Evolutionary conservation across 1,284 basidiomycete species (phyloP), one percentile per base, ranked within the genome.

Genomic region (Ganoderma multipileum): DNA sequence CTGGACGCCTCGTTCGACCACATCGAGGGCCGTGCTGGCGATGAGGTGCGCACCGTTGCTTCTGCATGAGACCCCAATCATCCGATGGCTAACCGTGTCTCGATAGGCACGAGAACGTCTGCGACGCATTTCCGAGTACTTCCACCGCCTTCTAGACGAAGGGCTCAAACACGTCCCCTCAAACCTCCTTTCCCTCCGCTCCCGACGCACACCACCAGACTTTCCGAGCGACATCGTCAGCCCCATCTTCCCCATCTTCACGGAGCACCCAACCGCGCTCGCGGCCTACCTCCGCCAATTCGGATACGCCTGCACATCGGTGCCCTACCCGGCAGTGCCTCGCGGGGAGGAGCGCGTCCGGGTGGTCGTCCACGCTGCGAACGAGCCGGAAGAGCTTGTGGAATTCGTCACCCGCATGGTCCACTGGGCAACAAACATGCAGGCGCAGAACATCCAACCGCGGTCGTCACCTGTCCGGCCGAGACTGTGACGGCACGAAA

Each of bases 211-310:
- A 26, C 69, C 71, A 0, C 38, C 16, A 5, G 73, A 70, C 55
- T 68, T 68, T 42, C 68, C 71, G 5, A 30, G 61, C 20, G 42
- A 64, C 20, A 42, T 69, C 39, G 60, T 71, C 70, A 69, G 71
- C 2, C 95, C 95, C 0, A 97, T 98, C 66, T 86, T 96, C 64
- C 95, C 96, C 0, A 83, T 97, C 52, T 81, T 96, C 68, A 95
- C 94, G 0, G 80, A 87, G 0, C 81, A 87, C 6, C 91, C 95
- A 0, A 89, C 87, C 1, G 83, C 85, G 0, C 85, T 96, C 28
- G 89, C 93, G 0, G 82, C 85, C 0, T 84, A 88, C 75, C 87
- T 95, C 33, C 83, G 85, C 54, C 73, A 79, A 5, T 81, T 82
- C n/a, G 89, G 89, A 0, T 81, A 91, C 75, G 87, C 91, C 70